Evolutionary conservation across 805 yeast genomes (phyloP).

Genomic region (Yamadazyma akitaensis): DNA sequence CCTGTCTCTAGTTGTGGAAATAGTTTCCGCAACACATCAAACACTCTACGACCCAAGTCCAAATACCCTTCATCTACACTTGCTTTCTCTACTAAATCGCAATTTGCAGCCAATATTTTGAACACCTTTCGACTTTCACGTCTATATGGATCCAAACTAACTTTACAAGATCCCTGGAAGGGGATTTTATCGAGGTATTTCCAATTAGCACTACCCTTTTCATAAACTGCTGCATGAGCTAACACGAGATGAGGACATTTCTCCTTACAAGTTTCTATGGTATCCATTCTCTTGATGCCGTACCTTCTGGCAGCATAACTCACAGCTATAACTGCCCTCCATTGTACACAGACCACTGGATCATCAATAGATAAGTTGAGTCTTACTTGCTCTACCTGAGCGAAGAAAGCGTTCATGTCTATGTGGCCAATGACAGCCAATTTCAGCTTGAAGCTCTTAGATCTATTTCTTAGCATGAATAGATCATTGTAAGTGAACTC

Average conservation of each 20-base stretch:
- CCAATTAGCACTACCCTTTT: conserved; percentile 84
- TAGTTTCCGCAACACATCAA: conserved; percentile 34
- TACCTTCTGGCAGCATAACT: conserved; percentile 83
- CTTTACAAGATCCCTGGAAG: conserved; percentile 65
- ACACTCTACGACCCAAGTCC: conserved; percentile 72
- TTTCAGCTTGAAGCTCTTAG: conserved; percentile 57
- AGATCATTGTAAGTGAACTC: conserved; percentile 49
- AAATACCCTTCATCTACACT: conserved; percentile 92
- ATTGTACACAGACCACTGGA: conserved; percentile 93
- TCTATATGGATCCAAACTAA: conserved; percentile 86
- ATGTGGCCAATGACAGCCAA: conserved; percentile 79
- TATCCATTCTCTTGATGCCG: conserved; percentile 80
- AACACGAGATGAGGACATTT: conserved; percentile 75
- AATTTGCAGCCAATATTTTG: conserved; percentile 55
- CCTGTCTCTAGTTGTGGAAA: conserved; percentile 44
- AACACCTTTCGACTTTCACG: conserved; percentile 81
- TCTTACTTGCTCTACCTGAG: conserved; percentile 86
- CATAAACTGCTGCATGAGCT: conserved; percentile 93
- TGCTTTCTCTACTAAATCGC: conserved; percentile 82
- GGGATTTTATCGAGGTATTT: conserved; percentile 63
- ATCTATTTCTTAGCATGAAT: conserved; percentile 42
- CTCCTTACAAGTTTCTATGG: conserved; percentile 58
- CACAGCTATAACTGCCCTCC: conserved; percentile 88
- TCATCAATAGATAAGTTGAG: conserved; percentile 60
- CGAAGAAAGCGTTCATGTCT: conserved; percentile 93